Conservation (phyloP, 2,329 filamentous ascomycete genomes). For the Fusarium circinatum region DNA sequence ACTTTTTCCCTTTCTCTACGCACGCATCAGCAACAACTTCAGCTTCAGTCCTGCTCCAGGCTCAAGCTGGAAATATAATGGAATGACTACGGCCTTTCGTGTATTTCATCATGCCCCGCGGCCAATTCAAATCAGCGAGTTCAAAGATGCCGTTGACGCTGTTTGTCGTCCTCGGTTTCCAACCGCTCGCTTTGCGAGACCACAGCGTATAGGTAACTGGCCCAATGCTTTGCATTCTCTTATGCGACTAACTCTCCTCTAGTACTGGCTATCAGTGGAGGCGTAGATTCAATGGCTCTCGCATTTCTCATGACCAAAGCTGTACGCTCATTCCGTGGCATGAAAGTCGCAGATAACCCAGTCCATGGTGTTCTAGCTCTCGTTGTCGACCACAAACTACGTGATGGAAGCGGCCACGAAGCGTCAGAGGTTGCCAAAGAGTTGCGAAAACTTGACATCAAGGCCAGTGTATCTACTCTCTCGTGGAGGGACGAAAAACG, state of each 20-base stretch:
- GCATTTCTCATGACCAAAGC: constrained; percentile 74
- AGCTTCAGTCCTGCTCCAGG: constrained; percentile 11
- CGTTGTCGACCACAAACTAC: constrained; percentile 68
- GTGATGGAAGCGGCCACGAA: constrained; percentile 63
- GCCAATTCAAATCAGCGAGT: constrained; percentile 52
- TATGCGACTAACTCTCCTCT: not conserved
- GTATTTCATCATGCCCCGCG: constrained; percentile 52
- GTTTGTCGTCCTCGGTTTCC: constrained; percentile 63
- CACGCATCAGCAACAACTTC: not conserved
- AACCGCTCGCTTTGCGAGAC: constrained; percentile 46
- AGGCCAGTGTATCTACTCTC: constrained; percentile 39
- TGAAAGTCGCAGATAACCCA: constrained; percentile 59
- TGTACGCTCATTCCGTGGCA: constrained; percentile 45
- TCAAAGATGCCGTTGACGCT: constrained; percentile 60
- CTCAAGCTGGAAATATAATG: constrained; percentile 39
- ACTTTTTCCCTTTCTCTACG: constrained; percentile 11
- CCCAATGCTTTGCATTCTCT: not conserved
- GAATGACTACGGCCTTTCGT: constrained; percentile 49
- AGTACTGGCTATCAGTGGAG: constrained; percentile 89
- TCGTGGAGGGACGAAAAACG: constrained; percentile 60
- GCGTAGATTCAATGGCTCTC: constrained; percentile 97
- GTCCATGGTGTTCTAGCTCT: constrained; percentile 55
- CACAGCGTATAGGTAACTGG: constrained; percentile 56
- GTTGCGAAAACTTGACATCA: constrained; percentile 53
- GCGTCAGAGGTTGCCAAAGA: constrained; percentile 57